A percentile compares a stretch with the other conserved stretches of the same genome.
Conservation (phyloP, 2,329 filamentous ascomycete species). For the Grosmannia clavigera region DNA sequence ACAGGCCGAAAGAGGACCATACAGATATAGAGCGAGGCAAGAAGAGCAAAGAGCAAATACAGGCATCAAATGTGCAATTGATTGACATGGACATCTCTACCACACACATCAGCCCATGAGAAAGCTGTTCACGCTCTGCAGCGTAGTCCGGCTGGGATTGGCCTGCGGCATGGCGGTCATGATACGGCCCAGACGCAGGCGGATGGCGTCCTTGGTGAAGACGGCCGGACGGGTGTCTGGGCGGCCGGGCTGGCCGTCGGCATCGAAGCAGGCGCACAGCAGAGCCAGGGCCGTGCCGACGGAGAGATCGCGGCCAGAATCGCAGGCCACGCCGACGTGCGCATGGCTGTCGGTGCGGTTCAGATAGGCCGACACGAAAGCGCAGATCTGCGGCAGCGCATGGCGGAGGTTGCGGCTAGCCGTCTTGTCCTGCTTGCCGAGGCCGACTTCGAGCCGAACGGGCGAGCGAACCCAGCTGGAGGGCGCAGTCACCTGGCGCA, state of each 20-base stretch:
- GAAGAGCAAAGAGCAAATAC: not conserved
- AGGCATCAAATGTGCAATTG: not conserved
- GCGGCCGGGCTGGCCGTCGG: slow-evolving; percentile 20
- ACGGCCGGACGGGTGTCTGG: not conserved
- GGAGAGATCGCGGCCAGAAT: slow-evolving; percentile 67
- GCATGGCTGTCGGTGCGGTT: not conserved
- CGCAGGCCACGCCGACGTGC: slow-evolving; percentile 53
- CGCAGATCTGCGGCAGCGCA: slow-evolving; percentile 50
- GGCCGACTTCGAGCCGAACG: slow-evolving; percentile 41
- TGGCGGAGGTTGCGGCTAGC: slow-evolving; percentile 74
- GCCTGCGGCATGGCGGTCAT: slow-evolving; percentile 66
- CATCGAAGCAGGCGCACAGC: slow-evolving; percentile 59
- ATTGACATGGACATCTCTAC: not conserved
- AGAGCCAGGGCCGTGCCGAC: slow-evolving; percentile 66
- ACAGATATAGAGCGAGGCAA: no score
- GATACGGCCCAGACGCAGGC: slow-evolving; percentile 67
- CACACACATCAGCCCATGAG: slow-evolving; percentile 48
- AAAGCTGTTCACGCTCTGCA: slow-evolving; percentile 87
- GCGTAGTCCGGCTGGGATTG: slow-evolving; percentile 71
- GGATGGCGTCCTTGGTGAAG: slow-evolving; percentile 65
- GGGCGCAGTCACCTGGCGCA: slow-evolving; percentile 28
- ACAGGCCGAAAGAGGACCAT: not conserved
- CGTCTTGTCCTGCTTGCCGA: slow-evolving; percentile 55
- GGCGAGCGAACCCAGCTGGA: slow-evolving; percentile 28
- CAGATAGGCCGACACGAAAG: slow-evolving; percentile 37